These are phyloP conservation scores for Aegilops umbellulata DNA, from an alignment of 176 grass and related monocot genomes.

Conservation along the genomic window DNA sequence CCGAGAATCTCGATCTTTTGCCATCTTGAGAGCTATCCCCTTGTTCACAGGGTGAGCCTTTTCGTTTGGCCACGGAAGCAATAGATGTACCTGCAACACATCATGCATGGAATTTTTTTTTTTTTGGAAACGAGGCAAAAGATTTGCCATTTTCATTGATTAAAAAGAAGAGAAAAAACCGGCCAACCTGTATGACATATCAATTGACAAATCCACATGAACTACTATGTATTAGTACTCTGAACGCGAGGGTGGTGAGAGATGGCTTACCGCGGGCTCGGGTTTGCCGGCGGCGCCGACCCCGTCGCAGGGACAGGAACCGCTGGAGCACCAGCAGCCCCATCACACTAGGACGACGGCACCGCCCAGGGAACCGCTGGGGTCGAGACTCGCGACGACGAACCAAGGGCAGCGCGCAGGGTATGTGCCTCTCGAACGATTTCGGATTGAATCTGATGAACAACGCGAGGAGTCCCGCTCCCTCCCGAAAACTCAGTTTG, in stretches of 20 bases:
- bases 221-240: not conserved
- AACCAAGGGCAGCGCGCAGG: not conserved
- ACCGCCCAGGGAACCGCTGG: not conserved
- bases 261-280: not conserved
- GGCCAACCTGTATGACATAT: not conserved
- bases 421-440: not conserved
- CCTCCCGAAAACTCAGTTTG: not conserved
- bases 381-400: not conserved
- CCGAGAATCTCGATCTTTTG: not conserved
- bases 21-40: not conserved
- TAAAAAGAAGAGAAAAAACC: too few relatives aligned
- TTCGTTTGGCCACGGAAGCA: not conserved
- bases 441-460: not conserved
- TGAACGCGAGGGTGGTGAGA: not conserved
- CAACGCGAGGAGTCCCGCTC: not conserved
- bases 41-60: not conserved
- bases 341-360: not conserved
- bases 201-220: not conserved
- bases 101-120: not conserved
- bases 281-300: not conserved
- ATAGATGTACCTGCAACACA: not conserved
- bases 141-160: too few relatives aligned
- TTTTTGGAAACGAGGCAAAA: too few relatives aligned
- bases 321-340: not conserved
- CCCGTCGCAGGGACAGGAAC: not conserved